Conservation (phyloP, 2,329 filamentous ascomycete species). For the Blumeriella jaapii region DNA sequence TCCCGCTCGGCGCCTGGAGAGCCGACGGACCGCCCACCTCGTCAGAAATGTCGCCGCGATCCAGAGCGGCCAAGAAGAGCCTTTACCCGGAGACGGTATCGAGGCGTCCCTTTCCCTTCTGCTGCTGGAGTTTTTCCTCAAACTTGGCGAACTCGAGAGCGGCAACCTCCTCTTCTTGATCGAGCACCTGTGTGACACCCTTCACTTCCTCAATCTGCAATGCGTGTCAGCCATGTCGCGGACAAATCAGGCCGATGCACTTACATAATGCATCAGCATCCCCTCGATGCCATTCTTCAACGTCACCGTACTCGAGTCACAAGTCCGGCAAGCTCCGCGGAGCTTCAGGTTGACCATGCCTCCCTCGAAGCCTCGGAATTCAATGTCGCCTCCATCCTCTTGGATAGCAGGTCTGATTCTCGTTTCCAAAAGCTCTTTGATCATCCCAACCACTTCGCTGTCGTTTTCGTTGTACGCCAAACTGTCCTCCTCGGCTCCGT, state of each 20-base stretch:
- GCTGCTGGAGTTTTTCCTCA: constrained; percentile 66
- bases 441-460: constrained; percentile 92
- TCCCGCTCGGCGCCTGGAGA: too few species aligned
- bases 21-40: too few species aligned
- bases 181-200: constrained; percentile 80
- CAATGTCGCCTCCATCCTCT: constrained; percentile 95
- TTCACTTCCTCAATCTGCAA: constrained; percentile 86
- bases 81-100: constrained; percentile 19
- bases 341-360: constrained; percentile 81
- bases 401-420: constrained; percentile 91
- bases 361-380: constrained; percentile 80
- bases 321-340: constrained; percentile 85
- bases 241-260: constrained; percentile 27
- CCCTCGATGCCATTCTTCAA: constrained; percentile 96
- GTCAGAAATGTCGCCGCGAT: background rate
- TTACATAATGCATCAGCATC: constrained; percentile 93
- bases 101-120: constrained; percentile 31
- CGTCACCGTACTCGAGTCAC: constrained; percentile 93
- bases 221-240: constrained; percentile 9
- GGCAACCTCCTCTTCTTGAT: constrained; percentile 83
- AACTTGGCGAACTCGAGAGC: constrained; percentile 86
- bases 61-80: background rate
- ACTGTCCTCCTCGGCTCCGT: constrained; percentile 48
- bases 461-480: constrained; percentile 82
- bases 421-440: constrained; percentile 94